Base-by-base conservation (phyloP, 2,329 filamentous ascomycete genomes). In the Venturia oleaginea region DNA sequence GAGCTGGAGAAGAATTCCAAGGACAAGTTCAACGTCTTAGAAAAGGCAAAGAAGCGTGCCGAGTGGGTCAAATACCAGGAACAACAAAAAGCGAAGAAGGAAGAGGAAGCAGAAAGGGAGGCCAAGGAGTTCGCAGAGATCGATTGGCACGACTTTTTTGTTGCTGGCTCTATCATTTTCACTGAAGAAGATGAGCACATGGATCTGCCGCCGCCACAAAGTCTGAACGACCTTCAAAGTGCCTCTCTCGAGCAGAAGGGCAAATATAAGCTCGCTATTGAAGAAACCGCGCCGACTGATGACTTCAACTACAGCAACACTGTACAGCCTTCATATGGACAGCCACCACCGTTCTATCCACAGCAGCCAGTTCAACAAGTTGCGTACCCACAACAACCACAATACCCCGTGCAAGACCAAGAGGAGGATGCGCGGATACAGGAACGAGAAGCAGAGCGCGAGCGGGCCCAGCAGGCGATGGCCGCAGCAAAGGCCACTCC, bases 111-210 rank as follows among this genome's bases (percentile, higher is more conserved):
- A 48, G 90, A 95, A 72, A 86, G 91, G 71, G 90, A 96, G 74
- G 87, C 87, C 71, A 73, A 86, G 61, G 83, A 83, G 63, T 89
- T 94, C 75, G 89, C 89, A 0, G 89, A 94, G 70, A 94, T 99
- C 67, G 94, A 99, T 76, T 99, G 94, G 94, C 91, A 96, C 72
- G 93, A 97, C 73, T 99, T 99, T 71, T 88, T 93, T 40, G 89
- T 99, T 24, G 92, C 97, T 55, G 94, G 97, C 76, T 97, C 92
- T 0, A 92, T 99, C 63, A 82, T 91, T 19, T 99, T 99, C 75
- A 92, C 86, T 65, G 92, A 96, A 69, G 84, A 85, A 46, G 94
- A 99, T 74, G 92, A 97, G 69, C 84, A 90, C 67, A 86, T 87
- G 43, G 88, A 94, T 68, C 86, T 99, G 13, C 92, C 93, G 38